Conservation (phyloP, 2,329 filamentous ascomycete genomes). For the Apiospora rasikravindrae region DNA sequence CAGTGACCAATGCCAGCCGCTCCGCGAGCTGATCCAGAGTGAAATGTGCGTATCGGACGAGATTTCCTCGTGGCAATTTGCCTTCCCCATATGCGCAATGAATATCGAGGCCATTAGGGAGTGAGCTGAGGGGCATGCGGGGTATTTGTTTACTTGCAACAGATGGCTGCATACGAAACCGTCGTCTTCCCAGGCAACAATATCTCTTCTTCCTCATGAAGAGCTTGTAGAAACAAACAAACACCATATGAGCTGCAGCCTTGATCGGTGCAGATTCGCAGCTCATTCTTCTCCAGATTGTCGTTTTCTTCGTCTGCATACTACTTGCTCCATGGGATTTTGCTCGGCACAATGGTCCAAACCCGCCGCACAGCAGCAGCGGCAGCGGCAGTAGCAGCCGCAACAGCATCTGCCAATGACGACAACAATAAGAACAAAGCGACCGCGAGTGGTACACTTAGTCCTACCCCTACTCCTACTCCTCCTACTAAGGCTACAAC, state of each 20-base stretch:
- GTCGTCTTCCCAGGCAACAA: background rate
- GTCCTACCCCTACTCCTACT: background rate
- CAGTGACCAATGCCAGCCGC: background rate
- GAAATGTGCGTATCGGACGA: background rate
- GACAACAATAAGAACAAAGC: background rate
- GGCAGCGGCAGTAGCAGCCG: background rate
- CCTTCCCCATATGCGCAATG: background rate
- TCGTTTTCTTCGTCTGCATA: background rate
- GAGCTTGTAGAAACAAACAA: background rate
- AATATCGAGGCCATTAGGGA: background rate
- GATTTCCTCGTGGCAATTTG: background rate
- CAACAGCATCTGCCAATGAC: background rate
- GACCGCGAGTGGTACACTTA: background rate
- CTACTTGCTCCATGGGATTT: background rate
- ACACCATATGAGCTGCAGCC: background rate
- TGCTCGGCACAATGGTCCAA: background rate
- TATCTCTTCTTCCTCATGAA: background rate
- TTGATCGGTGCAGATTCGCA: background rate
- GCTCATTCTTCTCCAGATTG: background rate
- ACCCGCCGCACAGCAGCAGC: background rate
- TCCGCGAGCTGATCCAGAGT: background rate
- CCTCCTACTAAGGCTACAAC: background rate
- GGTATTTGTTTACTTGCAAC: conserved; percentile 4
- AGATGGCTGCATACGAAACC: background rate
- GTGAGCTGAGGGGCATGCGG: conserved; percentile 5